These are phyloP conservation scores for Phytophthora citrophthora DNA, from an alignment of 352 stramenopile species.

Conservation along the genomic window DNA sequence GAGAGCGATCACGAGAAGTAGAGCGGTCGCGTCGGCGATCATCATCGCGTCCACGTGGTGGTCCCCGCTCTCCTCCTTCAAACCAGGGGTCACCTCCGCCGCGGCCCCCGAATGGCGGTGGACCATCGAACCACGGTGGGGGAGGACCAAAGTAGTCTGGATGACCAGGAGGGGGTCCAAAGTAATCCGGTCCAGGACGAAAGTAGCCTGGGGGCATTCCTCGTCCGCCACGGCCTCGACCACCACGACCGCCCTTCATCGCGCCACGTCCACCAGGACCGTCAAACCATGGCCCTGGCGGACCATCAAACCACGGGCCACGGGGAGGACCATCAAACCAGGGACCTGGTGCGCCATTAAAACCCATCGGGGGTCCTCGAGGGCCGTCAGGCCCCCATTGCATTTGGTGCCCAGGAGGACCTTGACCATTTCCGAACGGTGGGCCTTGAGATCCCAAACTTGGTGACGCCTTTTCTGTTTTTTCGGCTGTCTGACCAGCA, in stretches of 20 bases:
- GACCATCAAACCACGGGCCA: conserved; percentile 78
- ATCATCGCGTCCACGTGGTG: conserved; percentile 44
- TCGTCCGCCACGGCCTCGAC: conserved; percentile 35
- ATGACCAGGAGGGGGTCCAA: conserved; percentile 70
- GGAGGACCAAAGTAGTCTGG: conserved; percentile 82
- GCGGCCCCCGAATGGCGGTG: conserved; percentile 53
- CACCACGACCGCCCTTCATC: conserved; percentile 59
- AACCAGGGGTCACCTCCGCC: conserved; percentile 52
- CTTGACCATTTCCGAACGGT: conserved; percentile 38
- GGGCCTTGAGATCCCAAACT: conserved; percentile 32
- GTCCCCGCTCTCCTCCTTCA: conserved; percentile 44
- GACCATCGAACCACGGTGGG: conserved; percentile 74
- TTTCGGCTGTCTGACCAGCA: conserved; percentile 26
- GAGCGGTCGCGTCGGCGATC: conserved; percentile 54
- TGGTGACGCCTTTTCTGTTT: conserved; percentile 25
- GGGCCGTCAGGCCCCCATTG: conserved; percentile 42
- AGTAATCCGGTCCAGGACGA: conserved; percentile 75
- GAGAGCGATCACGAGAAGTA: conserved; percentile 36
- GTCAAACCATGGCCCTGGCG: conserved; percentile 79
- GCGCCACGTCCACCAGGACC: conserved; percentile 44
- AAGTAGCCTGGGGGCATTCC: conserved; percentile 76
- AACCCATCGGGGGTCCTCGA: conserved; percentile 61
- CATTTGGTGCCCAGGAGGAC: conserved; percentile 33
- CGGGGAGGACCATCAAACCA: conserved; percentile 76
- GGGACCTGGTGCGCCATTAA: conserved; percentile 54